Evolutionary conservation across 495 filamentous ascomycete genomes (phyloP).

Genomic region (Penicillium roqueforti): DNA sequence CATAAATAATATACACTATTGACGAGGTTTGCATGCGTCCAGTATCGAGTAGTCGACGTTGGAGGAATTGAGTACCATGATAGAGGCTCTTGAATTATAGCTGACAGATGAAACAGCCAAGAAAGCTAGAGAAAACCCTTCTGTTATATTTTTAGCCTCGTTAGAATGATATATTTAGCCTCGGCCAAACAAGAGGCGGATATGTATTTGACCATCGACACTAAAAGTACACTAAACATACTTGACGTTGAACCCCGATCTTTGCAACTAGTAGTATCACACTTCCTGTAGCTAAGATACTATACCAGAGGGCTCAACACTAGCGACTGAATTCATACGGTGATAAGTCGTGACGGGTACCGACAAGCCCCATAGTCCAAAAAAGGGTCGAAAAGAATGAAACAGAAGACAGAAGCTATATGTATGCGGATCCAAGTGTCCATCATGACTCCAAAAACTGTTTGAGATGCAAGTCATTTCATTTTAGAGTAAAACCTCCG

Average conservation of each 20-base stretch:
- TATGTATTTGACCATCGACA: neutral
- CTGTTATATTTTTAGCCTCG: neutral
- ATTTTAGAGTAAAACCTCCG: neutral
- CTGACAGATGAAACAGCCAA: neutral
- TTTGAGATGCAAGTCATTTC: neutral
- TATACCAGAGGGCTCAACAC: neutral
- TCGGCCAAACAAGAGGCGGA: neutral
- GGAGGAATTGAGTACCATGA: neutral
- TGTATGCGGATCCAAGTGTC: neutral
- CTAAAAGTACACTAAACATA: neutral
- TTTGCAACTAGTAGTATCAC: neutral
- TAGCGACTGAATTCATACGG: constrained; percentile 6
- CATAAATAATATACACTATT: neutral
- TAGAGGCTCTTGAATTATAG: neutral
- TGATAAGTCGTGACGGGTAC: constrained; percentile 1
- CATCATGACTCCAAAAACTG: too few relatives aligned
- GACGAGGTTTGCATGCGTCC: neutral
- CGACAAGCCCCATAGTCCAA: too few relatives aligned
- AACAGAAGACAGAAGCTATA: neutral
- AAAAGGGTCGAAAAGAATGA: too few relatives aligned
- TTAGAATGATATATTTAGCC: neutral
- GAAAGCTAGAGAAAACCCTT: too few relatives aligned
- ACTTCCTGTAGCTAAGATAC: neutral
- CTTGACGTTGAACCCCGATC: neutral
- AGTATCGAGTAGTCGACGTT: neutral